Percentiles rank a stretch among this genome's conserved stretches.
phyloP scores from a whole-genome alignment of 2,329 filamentous ascomycete species.

The Aspergillus puulaauensis region DNA sequence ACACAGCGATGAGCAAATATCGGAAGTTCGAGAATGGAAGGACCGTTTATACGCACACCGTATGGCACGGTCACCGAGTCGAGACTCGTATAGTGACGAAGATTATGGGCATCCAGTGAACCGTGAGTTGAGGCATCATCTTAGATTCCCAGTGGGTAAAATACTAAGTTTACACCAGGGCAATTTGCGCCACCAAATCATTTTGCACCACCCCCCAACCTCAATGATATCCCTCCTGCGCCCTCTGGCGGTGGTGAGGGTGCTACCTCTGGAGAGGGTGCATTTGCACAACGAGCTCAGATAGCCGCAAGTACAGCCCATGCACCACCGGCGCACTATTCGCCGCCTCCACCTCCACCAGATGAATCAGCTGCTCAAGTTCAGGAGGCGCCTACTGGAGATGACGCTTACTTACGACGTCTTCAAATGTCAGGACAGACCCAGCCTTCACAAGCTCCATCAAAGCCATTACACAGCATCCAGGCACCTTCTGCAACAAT shows the following conservation, averaged over 20 bases:
- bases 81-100: conserved; percentile 52
- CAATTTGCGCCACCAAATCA: conserved; percentile 52
- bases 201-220: conserved; percentile 53
- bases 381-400: conserved; percentile 27
- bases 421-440: conserved; percentile 23
- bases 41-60: conserved; percentile 73
- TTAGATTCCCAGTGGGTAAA: neutral
- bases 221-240: conserved; percentile 38
- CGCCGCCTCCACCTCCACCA: conserved; percentile 25
- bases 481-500: conserved; percentile 59
- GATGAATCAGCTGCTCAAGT: conserved; percentile 29
- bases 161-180: conserved; percentile 29
- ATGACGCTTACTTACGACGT: conserved; percentile 27
- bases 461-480: conserved; percentile 40
- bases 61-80: conserved; percentile 46
- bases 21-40: conserved; percentile 83
- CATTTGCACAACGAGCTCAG: conserved; percentile 63
- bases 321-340: conserved; percentile 13
- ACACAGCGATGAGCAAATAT: conserved; percentile 77
- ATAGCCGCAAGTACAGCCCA: conserved; percentile 46
- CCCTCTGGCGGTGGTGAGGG: conserved; percentile 51
- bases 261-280: conserved; percentile 68
- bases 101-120: conserved; percentile 47
- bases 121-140: conserved; percentile 37
- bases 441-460: conserved; percentile 29